phyloP scores from a whole-genome alignment of 2,329 filamentous ascomycete genomes.

The Colletotrichum tamarilloi region DNA sequence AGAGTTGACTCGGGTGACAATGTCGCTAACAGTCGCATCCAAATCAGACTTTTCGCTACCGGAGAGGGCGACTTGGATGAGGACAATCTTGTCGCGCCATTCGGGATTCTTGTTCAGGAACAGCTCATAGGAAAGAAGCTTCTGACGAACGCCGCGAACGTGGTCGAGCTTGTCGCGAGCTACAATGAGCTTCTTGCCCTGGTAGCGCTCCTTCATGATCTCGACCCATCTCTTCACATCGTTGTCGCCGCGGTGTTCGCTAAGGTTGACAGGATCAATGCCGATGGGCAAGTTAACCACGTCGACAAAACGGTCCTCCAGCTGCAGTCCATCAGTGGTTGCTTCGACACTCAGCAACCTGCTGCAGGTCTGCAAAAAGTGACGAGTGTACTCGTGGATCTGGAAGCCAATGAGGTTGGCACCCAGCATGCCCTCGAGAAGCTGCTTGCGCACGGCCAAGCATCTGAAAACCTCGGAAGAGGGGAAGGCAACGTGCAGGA shows the following conservation, averaged over 20 bases:
- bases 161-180: slow-evolving; percentile 94
- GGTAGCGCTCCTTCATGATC: slow-evolving; percentile 84
- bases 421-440: slow-evolving; percentile 92
- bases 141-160: slow-evolving; percentile 92
- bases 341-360: slow-evolving; percentile 91
- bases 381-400: slow-evolving; percentile 90
- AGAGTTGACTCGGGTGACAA: slow-evolving; percentile 94
- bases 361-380: slow-evolving; percentile 96
- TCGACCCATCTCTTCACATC: slow-evolving; percentile 84
- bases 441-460: slow-evolving; percentile 84
- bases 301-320: slow-evolving; percentile 94
- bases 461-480: slow-evolving; percentile 97
- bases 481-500: slow-evolving; percentile 93
- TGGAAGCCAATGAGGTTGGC: slow-evolving; percentile 95
- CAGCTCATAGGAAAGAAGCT: slow-evolving; percentile 90
- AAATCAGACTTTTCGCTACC: slow-evolving; percentile 89
- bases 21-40: slow-evolving; percentile 89
- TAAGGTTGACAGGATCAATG: slow-evolving; percentile 84
- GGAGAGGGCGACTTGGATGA: slow-evolving; percentile 94
- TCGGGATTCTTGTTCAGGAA: slow-evolving; percentile 95
- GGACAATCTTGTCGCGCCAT: slow-evolving; percentile 87
- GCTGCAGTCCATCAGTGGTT: slow-evolving; percentile 85
- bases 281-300: slow-evolving; percentile 89
- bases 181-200: slow-evolving; percentile 90
- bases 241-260: slow-evolving; percentile 74